Evolutionary conservation across 2,329 filamentous ascomycete genomes (phyloP).

Genomic region (Gaeumannomyces tritici): DNA sequence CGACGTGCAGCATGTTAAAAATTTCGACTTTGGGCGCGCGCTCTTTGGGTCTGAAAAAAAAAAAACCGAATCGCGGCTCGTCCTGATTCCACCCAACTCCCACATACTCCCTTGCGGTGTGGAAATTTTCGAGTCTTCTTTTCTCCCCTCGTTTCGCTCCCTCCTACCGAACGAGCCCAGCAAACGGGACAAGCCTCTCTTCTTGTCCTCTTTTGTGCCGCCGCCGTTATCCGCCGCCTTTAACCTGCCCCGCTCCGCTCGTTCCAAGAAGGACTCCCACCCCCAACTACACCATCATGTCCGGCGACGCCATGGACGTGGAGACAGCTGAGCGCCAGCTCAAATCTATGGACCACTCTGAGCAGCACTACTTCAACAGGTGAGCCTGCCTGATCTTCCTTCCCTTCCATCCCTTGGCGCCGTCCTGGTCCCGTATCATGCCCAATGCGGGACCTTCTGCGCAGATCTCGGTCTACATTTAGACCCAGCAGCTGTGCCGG

Average conservation of each 20-base stretch:
- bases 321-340: conserved; percentile 53
- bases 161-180: background rate
- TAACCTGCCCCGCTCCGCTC: background rate
- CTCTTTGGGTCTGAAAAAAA: background rate
- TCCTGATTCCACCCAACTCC: background rate
- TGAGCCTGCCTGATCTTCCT: conserved; percentile 29
- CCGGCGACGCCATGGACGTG: conserved; percentile 44
- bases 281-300: conserved; percentile 11
- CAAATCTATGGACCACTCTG: conserved; percentile 77
- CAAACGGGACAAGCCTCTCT: background rate
- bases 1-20: no score
- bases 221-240: background rate
- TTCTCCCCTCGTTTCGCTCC: background rate
- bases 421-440: background rate
- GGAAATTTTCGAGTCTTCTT: background rate
- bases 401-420: background rate
- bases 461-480: background rate
- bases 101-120: background rate
- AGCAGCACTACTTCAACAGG: conserved; percentile 99
- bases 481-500: no score
- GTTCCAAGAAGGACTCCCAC: background rate
- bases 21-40: background rate
- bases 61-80: background rate
- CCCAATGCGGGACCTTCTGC: background rate
- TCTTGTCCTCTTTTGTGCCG: background rate